These are phyloP conservation scores for Chytriomyces sp. DNA, from an alignment of 192 early-diverging fungal genomes.

Conservation along the genomic window DNA sequence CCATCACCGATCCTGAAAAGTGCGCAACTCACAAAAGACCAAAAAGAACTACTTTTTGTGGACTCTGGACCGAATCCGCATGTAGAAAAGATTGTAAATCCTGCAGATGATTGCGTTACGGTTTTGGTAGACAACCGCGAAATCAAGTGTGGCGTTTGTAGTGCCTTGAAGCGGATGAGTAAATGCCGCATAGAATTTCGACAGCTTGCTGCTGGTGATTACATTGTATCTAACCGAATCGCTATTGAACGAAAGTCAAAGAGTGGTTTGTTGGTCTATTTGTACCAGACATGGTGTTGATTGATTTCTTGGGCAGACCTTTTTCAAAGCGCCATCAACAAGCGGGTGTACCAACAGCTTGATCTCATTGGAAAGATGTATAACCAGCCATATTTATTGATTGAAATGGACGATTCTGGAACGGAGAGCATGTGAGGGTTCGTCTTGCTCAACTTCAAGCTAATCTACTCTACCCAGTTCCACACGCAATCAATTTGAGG, in stretches of 20 bases:
- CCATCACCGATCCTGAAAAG: constrained; percentile 7
- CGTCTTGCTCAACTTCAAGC: background rate
- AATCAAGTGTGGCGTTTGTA: background rate
- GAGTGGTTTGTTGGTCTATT: constrained; percentile 9
- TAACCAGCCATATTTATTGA: background rate
- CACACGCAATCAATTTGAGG: constrained; percentile 33
- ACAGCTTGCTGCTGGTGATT: constrained; percentile 37
- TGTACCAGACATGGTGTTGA: background rate
- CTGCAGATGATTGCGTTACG: constrained; percentile 1
- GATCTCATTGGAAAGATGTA: constrained; percentile 17
- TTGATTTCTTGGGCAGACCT: constrained; percentile 20
- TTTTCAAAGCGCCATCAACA: constrained; percentile 15
- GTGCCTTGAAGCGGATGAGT: constrained; percentile 8
- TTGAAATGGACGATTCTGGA: constrained; percentile 15
- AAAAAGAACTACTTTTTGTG: constrained; percentile 20
- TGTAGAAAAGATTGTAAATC: background rate
- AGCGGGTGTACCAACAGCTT: constrained; percentile 32
- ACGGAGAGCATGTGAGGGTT: constrained; percentile 12
- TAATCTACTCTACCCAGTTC: background rate
- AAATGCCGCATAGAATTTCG: constrained; percentile 28
- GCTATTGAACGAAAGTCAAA: constrained; percentile 34
- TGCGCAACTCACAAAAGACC: background rate
- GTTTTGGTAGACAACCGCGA: constrained; percentile 22
- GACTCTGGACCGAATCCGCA: constrained; percentile 2
- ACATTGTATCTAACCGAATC: constrained; percentile 33